These are phyloP conservation scores for Penicillium diatomitis DNA, from an alignment of 495 filamentous ascomycete genomes.

Conservation along the genomic window DNA sequence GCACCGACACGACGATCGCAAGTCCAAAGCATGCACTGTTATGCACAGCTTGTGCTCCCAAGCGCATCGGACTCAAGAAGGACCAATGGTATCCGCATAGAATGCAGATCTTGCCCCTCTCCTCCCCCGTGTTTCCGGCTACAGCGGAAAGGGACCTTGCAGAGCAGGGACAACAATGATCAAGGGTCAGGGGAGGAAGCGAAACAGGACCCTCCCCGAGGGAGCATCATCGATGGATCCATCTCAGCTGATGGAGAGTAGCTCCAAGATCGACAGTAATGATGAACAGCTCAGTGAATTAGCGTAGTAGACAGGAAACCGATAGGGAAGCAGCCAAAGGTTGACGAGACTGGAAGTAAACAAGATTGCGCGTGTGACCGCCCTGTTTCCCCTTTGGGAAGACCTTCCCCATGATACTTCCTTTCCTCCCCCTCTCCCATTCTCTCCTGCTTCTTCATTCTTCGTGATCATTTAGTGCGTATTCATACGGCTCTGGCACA, in stretches of 20 bases:
- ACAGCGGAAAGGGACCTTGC: neutral
- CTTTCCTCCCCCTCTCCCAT: neutral
- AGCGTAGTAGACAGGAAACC: neutral
- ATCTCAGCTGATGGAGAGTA: too few relatives aligned
- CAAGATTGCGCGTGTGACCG: conserved; percentile 7
- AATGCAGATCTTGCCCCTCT: conserved; percentile 13
- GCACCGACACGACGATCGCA: neutral
- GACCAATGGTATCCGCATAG: conserved; percentile 1
- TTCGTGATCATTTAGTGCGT: neutral
- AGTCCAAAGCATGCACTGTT: neutral
- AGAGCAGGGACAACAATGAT: neutral
- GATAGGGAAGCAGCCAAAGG: neutral
- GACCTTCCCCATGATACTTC: neutral
- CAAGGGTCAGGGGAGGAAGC: too few relatives aligned
- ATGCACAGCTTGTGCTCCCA: neutral
- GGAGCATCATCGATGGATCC: too few relatives aligned
- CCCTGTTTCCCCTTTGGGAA: conserved; percentile 10
- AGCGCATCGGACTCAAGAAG: neutral
- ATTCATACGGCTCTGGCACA: too few relatives aligned
- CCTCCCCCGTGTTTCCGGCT: neutral
- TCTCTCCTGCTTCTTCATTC: neutral
- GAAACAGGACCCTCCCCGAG: too few relatives aligned
- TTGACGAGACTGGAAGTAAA: conserved; percentile 6
- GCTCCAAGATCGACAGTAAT: too few relatives aligned
- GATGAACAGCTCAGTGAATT: too few relatives aligned